These are phyloP conservation scores for Eucalyptus coolabah DNA, from an alignment of 345 rosid species.

Conservation along the genomic window DNA sequence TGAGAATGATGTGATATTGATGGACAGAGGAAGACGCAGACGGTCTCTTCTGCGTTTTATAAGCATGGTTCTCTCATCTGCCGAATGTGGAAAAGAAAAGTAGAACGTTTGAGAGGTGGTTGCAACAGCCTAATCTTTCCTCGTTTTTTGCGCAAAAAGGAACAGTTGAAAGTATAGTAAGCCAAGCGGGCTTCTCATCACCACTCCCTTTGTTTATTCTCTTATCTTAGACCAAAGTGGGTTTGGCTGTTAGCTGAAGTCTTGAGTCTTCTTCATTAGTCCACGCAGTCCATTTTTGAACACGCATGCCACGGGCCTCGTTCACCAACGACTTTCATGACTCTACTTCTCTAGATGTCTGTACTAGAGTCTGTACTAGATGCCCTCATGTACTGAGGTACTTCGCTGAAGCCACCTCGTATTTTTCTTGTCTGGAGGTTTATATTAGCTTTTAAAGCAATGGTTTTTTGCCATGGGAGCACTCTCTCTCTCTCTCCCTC, in stretches of 20 bases:
- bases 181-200: background rate
- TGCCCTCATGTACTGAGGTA: background rate
- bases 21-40: background rate
- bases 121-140: background rate
- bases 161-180: background rate
- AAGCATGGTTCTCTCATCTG: background rate
- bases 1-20: background rate
- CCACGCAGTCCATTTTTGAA: background rate
- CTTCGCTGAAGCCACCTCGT: background rate
- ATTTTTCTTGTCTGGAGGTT: background rate
- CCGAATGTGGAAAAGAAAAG: background rate
- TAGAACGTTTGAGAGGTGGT: conserved; percentile 6
- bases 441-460: background rate
- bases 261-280: background rate
- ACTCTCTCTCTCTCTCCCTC: background rate
- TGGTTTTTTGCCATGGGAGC: background rate
- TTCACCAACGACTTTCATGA: background rate
- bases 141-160: background rate
- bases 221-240: background rate
- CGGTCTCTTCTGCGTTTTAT: background rate
- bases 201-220: background rate
- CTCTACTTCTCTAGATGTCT: background rate
- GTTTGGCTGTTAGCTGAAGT: background rate
- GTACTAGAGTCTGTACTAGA: background rate
- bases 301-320: background rate